Base-by-base conservation (phyloP, 225 moss, liverwort and hornwort genomes). In the Rhytidiadelphus loreus region DNA sequence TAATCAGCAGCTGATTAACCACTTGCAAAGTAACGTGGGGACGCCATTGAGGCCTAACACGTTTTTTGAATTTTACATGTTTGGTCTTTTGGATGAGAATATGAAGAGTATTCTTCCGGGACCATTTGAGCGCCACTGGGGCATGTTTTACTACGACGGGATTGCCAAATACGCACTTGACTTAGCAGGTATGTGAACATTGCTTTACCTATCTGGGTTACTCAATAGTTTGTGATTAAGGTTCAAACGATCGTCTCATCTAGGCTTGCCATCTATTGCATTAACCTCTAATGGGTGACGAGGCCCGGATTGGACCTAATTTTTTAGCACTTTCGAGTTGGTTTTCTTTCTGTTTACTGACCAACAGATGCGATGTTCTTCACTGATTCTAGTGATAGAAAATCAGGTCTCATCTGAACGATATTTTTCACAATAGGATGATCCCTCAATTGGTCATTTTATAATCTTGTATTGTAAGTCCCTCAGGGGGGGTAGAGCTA, bases 51-150 rank as follows among this genome's bases (percentile, higher is more conserved):
- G 92, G 22, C 94, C 92, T 0, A 88, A 84, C 50, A 84, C 89
- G 3, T 91, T 87, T n/a, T 81, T 88, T 20, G 92, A 94, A n/a
- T 91, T 91, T 35, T 92, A 92, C 59, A 18, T 94, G 90, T 94
- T 94, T 29, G 87, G 88, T 39, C 93, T 94, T 16, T 29, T 94
- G 91, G 94, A 94, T 21, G 94, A 94, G 89, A 92, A 94, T 53
- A 82, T 88, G 72, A 94, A 94, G 81, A 94, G 94, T 18, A 89
- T 94, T 46, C 91, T 90, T 55, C 94, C 94, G 11, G 94, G 94
- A 52, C 81, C 92, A 21, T 94, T 94, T 66, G 94, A 94, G 89
- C 90, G 92, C 18, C 92, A 92, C 89, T 94, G 94, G 94, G 94
- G 94, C 12, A 33, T 94, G 37, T 94, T 90, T 44, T 91, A 77